Conservation (phyloP, 495 filamentous ascomycete species). For the Oidiodendron maius region DNA sequence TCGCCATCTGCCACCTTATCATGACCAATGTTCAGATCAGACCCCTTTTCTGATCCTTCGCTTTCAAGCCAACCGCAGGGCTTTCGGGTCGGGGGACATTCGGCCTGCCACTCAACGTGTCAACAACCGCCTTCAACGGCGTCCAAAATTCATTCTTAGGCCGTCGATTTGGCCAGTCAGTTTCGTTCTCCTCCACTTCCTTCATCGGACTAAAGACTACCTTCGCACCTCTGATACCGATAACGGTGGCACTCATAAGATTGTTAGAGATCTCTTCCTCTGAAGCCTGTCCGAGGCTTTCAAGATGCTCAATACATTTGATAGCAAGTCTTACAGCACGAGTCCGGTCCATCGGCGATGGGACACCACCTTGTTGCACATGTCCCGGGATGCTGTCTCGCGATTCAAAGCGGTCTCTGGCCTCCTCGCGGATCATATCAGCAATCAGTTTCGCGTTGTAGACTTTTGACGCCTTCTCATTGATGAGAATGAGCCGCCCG, state of each 20-base stretch:
- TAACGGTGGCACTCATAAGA: slow-evolving; percentile 67
- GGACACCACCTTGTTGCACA: slow-evolving; percentile 92
- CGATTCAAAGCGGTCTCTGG: slow-evolving; percentile 88
- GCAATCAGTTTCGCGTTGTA: slow-evolving; percentile 92
- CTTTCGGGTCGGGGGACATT: slow-evolving; percentile 34
- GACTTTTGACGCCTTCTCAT: slow-evolving; percentile 83
- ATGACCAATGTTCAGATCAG: slow-evolving; percentile 12
- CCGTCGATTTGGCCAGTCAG: slow-evolving; percentile 85
- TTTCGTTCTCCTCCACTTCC: slow-evolving; percentile 72
- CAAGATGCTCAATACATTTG: slow-evolving; percentile 83
- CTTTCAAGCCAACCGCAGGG: slow-evolving; percentile 37
- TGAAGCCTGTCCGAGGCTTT: slow-evolving; percentile 62
- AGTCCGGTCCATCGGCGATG: slow-evolving; percentile 92
- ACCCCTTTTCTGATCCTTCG: slow-evolving; percentile 50
- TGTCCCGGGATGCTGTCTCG: slow-evolving; percentile 90
- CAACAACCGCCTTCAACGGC: slow-evolving; percentile 70
- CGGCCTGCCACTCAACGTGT: slow-evolving; percentile 74
- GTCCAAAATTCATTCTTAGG: slow-evolving; percentile 88
- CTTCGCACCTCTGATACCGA: slow-evolving; percentile 85
- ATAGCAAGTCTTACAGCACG: slow-evolving; percentile 89
- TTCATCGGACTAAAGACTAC: slow-evolving; percentile 80
- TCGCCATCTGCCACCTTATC: no score
- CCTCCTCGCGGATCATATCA: slow-evolving; percentile 91
- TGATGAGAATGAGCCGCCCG: slow-evolving; percentile 89
- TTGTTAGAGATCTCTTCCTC: slow-evolving; percentile 64